Evolutionary conservation across 768 basidiomycete genomes (phyloP).

Genomic region (Russula sp.): DNA sequence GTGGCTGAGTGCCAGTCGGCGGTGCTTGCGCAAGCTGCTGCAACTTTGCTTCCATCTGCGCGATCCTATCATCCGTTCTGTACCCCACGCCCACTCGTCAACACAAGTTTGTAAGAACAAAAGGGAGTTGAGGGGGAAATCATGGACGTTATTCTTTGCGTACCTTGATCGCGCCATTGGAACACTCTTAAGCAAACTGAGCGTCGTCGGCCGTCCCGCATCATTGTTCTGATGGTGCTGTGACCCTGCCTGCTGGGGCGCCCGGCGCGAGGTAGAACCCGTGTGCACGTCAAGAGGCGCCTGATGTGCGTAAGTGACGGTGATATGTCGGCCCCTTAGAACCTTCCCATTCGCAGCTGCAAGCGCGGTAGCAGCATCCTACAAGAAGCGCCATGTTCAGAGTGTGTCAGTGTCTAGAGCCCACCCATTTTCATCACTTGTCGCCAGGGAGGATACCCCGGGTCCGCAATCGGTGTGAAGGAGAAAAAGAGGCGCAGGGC

Average conservation of each 20-base stretch:
- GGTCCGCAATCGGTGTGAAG: slow-evolving; percentile 24
- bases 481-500: slow-evolving; percentile 18
- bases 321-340: slow-evolving; percentile 80
- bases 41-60: slow-evolving; percentile 93
- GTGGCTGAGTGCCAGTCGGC: slow-evolving; percentile 25
- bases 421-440: not conserved
- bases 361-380: slow-evolving; percentile 86
- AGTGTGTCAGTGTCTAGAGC: slow-evolving; percentile 10
- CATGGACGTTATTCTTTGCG: slow-evolving; percentile 32
- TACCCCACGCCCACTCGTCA: not conserved
- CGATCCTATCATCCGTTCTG: slow-evolving; percentile 87
- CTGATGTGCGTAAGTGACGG: slow-evolving; percentile 91
- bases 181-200: slow-evolving; percentile 84
- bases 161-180: slow-evolving; percentile 47
- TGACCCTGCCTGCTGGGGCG: not conserved
- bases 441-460: slow-evolving; percentile 26
- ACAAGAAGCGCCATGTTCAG: slow-evolving; percentile 30
- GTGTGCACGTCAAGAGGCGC: slow-evolving; percentile 47
- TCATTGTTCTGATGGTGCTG: slow-evolving; percentile 39
- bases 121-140: too few relatives aligned
- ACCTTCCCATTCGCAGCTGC: slow-evolving; percentile 71
- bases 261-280: slow-evolving; percentile 8
- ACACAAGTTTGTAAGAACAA: not conserved
- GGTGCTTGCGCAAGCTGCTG: slow-evolving; percentile 59
- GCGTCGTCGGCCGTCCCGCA: slow-evolving; percentile 68